Evolutionary conservation across 208 protist genomes (phyloP), one percentile per base, ranked within the genome.

Genomic region (Histomonas meleagridis): DNA sequence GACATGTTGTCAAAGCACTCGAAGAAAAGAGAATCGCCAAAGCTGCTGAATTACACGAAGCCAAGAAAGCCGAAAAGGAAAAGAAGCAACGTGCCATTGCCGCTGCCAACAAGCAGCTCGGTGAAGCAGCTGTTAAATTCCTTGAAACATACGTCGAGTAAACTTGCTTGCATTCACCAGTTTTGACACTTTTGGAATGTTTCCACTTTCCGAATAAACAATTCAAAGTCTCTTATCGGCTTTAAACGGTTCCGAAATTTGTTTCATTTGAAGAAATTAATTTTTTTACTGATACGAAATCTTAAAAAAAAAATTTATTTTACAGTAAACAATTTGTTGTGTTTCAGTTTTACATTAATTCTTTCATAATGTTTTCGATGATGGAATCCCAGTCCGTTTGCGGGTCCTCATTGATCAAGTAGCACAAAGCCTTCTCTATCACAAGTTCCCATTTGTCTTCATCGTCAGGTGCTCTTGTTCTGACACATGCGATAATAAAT

Each of bases 21-120:
- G 97, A 98, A 95, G 95, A 90, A 38, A 96, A 97, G 93, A 93
- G 97, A 69, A 96, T 96, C 91, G 93, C 90, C 7, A 40, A 79
- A 28, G n/a, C 70, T 28, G 70, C 70, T 51, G 49, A 79, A 40
- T 51, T n/a, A 23, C 49, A 46, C 70, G 70, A 79, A 51, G 38
- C 32, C 32, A 51, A 46, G 40, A 79, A 79, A 40, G 40, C 32
- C 49, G n/a, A 79, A 18, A 14, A 18, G 10, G 14, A 79, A 16
- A 79, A 79, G 40, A 46, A 49, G 32, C 40, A 32, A n/a, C n/a
- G 14, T 51, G 70, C 70, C 40, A 51, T 79, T 18, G 38, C 46
- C 18, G 40, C n/a, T 23, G 70, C 70, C 40, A 79, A 79, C 70
- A 48, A 79, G 40, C 70, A 79, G 28, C 70, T 79, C 70, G 70